Conservation (phyloP, 2,329 filamentous ascomycete species). For the Pochonia chlamydosporia region DNA sequence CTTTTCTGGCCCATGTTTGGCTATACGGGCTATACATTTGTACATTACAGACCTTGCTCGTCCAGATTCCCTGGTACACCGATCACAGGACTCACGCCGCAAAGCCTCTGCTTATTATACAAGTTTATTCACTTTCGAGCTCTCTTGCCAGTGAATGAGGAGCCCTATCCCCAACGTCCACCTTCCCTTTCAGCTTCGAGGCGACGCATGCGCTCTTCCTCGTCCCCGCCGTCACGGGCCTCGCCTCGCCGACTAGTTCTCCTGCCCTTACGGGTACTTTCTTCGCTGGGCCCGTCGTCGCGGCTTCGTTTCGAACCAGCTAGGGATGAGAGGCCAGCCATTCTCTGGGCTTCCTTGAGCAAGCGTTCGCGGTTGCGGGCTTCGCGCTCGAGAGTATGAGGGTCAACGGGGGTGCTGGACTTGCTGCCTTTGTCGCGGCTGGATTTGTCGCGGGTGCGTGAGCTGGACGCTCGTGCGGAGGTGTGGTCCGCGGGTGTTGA, state of each 20-base stretch:
- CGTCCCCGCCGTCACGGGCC: slow-evolving; percentile 38
- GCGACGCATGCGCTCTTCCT: slow-evolving; percentile 48
- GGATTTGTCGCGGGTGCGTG: slow-evolving; percentile 22
- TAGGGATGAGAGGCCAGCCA: slow-evolving; percentile 46
- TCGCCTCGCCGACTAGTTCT: slow-evolving; percentile 43
- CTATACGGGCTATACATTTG: too few relatives aligned
- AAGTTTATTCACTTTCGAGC: too few relatives aligned
- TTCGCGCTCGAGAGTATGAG: slow-evolving; percentile 66
- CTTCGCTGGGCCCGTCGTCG: slow-evolving; percentile 36
- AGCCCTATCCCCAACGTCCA: slow-evolving; percentile 38
- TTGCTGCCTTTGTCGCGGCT: slow-evolving; percentile 22
- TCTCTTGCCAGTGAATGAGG: background rate
- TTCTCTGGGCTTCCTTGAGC: slow-evolving; percentile 62
- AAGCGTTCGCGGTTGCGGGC: slow-evolving; percentile 60
- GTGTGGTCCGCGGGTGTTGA: slow-evolving; percentile 29
- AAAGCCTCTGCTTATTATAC: too few relatives aligned
- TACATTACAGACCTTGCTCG: too few relatives aligned
- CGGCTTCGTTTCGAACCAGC: slow-evolving; percentile 44
- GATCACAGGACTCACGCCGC: too few relatives aligned
- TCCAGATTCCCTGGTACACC: too few relatives aligned
- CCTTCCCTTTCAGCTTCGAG: slow-evolving; percentile 56
- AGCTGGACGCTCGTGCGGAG: slow-evolving; percentile 31
- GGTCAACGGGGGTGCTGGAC: slow-evolving; percentile 36
- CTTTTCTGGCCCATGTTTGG: too few relatives aligned
- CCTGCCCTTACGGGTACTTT: slow-evolving; percentile 29